Evolutionary conservation across 2,329 filamentous ascomycete species (phyloP).

Genomic region (Cephalotrichum gorgonifer): DNA sequence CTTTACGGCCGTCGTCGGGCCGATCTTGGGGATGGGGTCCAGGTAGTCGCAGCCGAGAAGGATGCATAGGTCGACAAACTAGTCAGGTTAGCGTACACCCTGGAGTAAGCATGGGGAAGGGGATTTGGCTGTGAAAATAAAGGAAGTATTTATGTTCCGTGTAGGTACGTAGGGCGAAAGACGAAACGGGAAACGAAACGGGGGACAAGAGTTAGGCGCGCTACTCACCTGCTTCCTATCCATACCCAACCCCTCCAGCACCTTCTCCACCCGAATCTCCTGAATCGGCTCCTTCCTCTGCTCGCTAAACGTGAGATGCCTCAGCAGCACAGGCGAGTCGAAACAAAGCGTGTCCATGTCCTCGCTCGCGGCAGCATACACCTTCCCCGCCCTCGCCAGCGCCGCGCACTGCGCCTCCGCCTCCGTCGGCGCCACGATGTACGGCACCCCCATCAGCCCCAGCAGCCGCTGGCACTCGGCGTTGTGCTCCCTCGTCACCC

Average conservation of each 20-base stretch:
- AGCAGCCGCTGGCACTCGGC: conserved; percentile 84
- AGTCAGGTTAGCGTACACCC: conserved; percentile 4
- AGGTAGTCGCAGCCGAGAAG: conserved; percentile 96
- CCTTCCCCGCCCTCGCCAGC: conserved; percentile 81
- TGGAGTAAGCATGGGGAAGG: neutral
- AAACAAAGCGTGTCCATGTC: conserved; percentile 99
- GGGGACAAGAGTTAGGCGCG: neutral
- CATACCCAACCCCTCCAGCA: conserved; percentile 81
- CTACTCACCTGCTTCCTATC: conserved; percentile 70
- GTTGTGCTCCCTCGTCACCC: conserved; percentile 95
- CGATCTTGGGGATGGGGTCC: conserved; percentile 90
- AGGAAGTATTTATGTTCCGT: neutral
- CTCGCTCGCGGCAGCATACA: conserved; percentile 92
- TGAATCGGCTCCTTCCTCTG: conserved; percentile 96
- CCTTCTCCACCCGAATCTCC: conserved; percentile 81
- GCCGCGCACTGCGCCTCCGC: conserved; percentile 94
- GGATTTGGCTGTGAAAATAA: neutral
- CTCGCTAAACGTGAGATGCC: conserved; percentile 94
- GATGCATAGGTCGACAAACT: conserved; percentile 98
- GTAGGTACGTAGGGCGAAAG: neutral
- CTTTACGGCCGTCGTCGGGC: conserved; percentile 83
- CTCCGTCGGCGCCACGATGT: conserved; percentile 89
- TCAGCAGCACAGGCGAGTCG: conserved; percentile 77
- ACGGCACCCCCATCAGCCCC: conserved; percentile 93
- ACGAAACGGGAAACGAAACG: neutral